A percentile compares a stretch with the other conserved stretches of the same genome.
Evolutionary conservation across 225 moss, liverwort and hornwort species (phyloP).

Genomic region (Anthoceros angustus): DNA sequence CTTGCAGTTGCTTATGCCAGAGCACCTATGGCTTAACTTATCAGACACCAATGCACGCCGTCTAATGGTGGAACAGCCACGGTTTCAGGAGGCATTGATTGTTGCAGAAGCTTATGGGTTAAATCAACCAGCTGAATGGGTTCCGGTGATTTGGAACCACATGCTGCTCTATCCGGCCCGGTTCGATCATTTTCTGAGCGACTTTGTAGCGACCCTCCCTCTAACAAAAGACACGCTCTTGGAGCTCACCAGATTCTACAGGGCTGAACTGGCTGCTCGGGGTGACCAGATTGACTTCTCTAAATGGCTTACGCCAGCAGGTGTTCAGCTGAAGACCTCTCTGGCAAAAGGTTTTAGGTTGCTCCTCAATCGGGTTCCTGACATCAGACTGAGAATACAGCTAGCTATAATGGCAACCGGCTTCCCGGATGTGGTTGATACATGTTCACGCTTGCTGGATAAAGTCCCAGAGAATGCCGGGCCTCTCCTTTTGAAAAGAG

Average conservation of each 20-base stretch:
- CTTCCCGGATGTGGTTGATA: constrained; percentile 70
- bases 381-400: constrained; percentile 58
- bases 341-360: constrained; percentile 71
- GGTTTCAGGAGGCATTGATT: constrained; percentile 75
- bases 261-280: constrained; percentile 63
- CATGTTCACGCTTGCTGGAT: constrained; percentile 50
- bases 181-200: constrained; percentile 73
- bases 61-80: constrained; percentile 62
- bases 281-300: constrained; percentile 67
- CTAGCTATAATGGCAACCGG: constrained; percentile 80
- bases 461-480: constrained; percentile 77
- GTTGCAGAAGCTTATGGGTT: constrained; percentile 90
- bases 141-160: constrained; percentile 79
- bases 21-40: constrained; percentile 53
- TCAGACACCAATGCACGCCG: constrained; percentile 69
- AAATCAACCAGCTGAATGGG: constrained; percentile 90
- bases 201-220: constrained; percentile 69
- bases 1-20: constrained; percentile 83
- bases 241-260: constrained; percentile 81
- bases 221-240: constrained; percentile 63
- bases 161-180: constrained; percentile 46
- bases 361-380: constrained; percentile 56
- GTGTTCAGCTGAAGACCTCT: constrained; percentile 37
- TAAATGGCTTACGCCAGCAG: constrained; percentile 64
- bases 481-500: constrained; percentile 73